phyloP scores from a whole-genome alignment of 2,329 filamentous ascomycete species.

The Dactylellina sp. region DNA sequence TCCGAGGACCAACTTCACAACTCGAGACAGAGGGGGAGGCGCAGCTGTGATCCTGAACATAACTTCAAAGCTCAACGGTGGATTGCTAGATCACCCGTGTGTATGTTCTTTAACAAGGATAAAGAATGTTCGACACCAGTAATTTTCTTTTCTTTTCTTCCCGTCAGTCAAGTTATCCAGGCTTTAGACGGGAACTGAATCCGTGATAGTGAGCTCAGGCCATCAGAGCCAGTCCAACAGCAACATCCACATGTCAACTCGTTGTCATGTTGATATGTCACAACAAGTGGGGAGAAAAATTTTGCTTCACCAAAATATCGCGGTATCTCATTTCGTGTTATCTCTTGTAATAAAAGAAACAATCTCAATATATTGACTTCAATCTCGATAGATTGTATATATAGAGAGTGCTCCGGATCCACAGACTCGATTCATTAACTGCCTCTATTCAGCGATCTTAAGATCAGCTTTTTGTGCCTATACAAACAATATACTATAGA shows the following conservation, averaged over 20 bases:
- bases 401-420: background rate
- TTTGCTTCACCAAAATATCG: too few species aligned
- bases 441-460: background rate
- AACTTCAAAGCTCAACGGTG: constrained; percentile 11
- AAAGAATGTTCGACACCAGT: constrained; percentile 24
- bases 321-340: background rate
- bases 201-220: constrained; percentile 13
- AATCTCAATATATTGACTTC: background rate
- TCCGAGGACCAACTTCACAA: constrained; percentile 35
- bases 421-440: too few species aligned
- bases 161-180: constrained; percentile 19
- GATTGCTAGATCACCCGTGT: constrained; percentile 32
- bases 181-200: background rate
- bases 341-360: too few species aligned
- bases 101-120: constrained; percentile 51
- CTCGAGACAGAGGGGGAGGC: constrained; percentile 57
- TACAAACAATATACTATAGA: constrained; percentile 14
- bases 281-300: too few species aligned
- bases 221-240: too few species aligned
- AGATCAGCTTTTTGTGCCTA: background rate
- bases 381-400: background rate
- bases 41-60: constrained; percentile 45
- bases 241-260: too few species aligned
- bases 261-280: too few species aligned
- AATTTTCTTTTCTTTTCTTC: constrained; percentile 11